Evolutionary conservation across 2,329 filamentous ascomycete species (phyloP).

Genomic region (Thielaviopsis musarum): DNA sequence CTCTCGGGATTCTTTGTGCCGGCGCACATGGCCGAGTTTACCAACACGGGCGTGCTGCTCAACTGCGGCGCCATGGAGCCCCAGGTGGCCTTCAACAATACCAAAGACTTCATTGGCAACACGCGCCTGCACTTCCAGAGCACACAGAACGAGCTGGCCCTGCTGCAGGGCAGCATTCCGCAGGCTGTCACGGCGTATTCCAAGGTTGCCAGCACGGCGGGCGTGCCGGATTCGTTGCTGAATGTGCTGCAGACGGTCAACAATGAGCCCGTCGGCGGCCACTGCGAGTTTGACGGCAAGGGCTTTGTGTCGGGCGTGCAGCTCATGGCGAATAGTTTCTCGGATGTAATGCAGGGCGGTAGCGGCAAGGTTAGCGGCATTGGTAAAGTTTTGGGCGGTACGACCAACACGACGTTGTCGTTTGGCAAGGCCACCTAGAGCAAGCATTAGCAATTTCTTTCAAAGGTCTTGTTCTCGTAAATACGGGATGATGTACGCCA

Average conservation of each 20-base stretch:
- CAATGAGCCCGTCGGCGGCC: slow-evolving; percentile 36
- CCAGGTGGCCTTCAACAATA: slow-evolving; percentile 31
- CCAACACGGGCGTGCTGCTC: slow-evolving; percentile 33
- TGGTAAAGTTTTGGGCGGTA: slow-evolving; percentile 28
- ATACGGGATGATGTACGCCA: too few species aligned
- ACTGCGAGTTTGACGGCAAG: slow-evolving; percentile 40
- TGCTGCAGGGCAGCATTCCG: slow-evolving; percentile 33
- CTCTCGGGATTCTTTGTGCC: slow-evolving; percentile 42
- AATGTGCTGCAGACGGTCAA: slow-evolving; percentile 38
- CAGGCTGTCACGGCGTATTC: slow-evolving; percentile 34
- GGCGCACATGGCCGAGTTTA: slow-evolving; percentile 33
- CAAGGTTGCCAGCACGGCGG: slow-evolving; percentile 26
- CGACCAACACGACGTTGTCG: background rate
- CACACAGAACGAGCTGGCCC: slow-evolving; percentile 31
- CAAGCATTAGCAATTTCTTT: background rate
- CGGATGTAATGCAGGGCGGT: slow-evolving; percentile 32
- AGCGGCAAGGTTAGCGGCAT: slow-evolving; percentile 32
- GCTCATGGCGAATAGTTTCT: slow-evolving; percentile 35
- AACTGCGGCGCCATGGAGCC: slow-evolving; percentile 38
- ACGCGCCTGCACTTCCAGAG: slow-evolving; percentile 41
- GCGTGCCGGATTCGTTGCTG: slow-evolving; percentile 27
- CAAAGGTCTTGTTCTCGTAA: background rate
- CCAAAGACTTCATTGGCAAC: slow-evolving; percentile 23
- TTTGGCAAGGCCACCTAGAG: slow-evolving; percentile 4
- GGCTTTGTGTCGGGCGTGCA: slow-evolving; percentile 39